Conservation (phyloP, 768 basidiomycete genomes). For the Leccinum ochraceum region DNA sequence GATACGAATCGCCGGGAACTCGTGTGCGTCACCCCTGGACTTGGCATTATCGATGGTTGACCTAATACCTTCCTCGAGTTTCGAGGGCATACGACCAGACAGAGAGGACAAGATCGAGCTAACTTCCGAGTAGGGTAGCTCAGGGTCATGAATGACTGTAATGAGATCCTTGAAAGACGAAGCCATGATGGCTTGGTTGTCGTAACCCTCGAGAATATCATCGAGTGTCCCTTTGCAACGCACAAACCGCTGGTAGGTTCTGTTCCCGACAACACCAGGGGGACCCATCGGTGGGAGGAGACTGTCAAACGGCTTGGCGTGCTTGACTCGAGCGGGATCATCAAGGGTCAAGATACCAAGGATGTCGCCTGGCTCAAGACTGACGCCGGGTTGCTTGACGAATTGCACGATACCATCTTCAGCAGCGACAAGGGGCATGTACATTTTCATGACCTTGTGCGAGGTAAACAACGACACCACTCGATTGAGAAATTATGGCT, state of each 20-base stretch:
- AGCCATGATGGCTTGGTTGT: slow-evolving; percentile 91
- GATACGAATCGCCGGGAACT: slow-evolving; percentile 89
- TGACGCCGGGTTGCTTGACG: slow-evolving; percentile 98
- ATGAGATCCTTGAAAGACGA: slow-evolving; percentile 86
- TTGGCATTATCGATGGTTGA: slow-evolving; percentile 75
- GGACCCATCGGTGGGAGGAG: slow-evolving; percentile 86
- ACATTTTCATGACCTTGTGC: slow-evolving; percentile 95
- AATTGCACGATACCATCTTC: slow-evolving; percentile 95
- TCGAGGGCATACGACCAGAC: slow-evolving; percentile 90
- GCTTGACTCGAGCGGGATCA: slow-evolving; percentile 94
- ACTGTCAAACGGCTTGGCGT: slow-evolving; percentile 97
- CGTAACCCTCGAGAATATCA: slow-evolving; percentile 95
- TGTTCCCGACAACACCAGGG: slow-evolving; percentile 83
- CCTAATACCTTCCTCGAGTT: slow-evolving; percentile 86
- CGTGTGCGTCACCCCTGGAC: slow-evolving; percentile 67
- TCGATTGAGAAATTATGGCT: slow-evolving; percentile 19
- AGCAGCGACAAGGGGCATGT: slow-evolving; percentile 93
- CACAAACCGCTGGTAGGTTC: slow-evolving; percentile 83
- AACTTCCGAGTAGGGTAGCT: slow-evolving; percentile 87
- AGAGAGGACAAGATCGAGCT: slow-evolving; percentile 82
- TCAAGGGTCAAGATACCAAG: slow-evolving; percentile 96
- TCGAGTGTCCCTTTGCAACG: slow-evolving; percentile 74
- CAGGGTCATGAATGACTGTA: slow-evolving; percentile 76
- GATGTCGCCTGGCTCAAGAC: slow-evolving; percentile 95
- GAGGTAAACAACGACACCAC: slow-evolving; percentile 5